These are phyloP conservation scores for Kalanchoe fedtschenkoi DNA, from an alignment of 164 flowering plant genomes.

Conservation along the genomic window DNA sequence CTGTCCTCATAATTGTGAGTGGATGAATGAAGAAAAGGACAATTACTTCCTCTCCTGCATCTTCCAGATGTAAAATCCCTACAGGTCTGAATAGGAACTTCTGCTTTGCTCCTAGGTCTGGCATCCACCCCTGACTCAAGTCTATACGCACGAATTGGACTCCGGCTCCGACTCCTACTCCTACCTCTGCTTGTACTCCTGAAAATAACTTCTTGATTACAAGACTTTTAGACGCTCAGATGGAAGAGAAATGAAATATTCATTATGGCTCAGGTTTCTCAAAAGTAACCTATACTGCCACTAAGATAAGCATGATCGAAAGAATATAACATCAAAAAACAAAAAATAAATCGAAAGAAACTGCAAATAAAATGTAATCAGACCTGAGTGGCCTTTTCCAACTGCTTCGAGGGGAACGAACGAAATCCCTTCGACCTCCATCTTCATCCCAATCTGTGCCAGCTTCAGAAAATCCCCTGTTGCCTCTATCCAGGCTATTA, in stretches of 20 bases:
- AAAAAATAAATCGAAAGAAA: neutral
- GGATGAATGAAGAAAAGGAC: constrained; percentile 49
- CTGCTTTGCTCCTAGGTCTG: constrained; percentile 31
- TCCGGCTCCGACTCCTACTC: constrained; percentile 35
- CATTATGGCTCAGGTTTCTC: neutral
- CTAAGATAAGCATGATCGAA: neutral
- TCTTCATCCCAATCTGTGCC: constrained; percentile 20
- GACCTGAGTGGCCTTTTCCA: neutral
- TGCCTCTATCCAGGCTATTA: constrained; percentile 16
- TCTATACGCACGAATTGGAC: constrained; percentile 32
- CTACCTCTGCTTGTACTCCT: constrained; percentile 1
- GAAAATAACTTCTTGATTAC: neutral
- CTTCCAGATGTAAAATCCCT: constrained; percentile 47
- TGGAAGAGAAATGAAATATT: neutral
- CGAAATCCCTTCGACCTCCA: constrained; percentile 20
- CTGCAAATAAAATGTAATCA: too few species aligned
- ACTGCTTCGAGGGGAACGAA: constrained; percentile 29
- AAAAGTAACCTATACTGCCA: neutral
- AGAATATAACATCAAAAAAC: neutral
- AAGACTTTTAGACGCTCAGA: neutral
- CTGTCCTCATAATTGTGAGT: constrained; percentile 24
- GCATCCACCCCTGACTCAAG: constrained; percentile 33
- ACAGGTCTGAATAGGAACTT: constrained; percentile 28
- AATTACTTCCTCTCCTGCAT: constrained; percentile 51
- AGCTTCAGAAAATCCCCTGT: constrained; percentile 11